Evolutionary conservation across 495 filamentous ascomycete genomes (phyloP).

Genomic region (Hypomontagnella monticulosa): DNA sequence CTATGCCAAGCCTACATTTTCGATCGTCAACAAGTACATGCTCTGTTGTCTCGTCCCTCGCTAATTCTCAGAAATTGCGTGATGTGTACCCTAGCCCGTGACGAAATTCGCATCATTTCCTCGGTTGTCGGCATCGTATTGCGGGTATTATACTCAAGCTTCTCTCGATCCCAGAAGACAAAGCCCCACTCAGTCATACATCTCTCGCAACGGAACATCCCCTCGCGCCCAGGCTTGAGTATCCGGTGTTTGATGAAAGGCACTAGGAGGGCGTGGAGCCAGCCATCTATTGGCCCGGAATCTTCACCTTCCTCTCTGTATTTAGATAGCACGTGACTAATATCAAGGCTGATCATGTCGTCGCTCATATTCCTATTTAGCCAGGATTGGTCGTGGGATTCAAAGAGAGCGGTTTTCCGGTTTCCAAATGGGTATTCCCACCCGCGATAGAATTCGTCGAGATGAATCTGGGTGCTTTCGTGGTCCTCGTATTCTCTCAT

Average conservation of each 20-base stretch:
- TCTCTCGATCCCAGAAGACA: slow-evolving; percentile 22
- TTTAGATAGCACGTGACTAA: background rate
- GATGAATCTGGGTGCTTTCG: background rate
- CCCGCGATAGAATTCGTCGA: background rate
- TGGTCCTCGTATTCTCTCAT: background rate
- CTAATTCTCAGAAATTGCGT: no score
- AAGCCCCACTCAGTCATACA: slow-evolving; percentile 10
- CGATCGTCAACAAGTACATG: no score
- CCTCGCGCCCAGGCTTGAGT: background rate
- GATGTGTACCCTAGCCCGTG: no score
- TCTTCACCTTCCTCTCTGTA: background rate
- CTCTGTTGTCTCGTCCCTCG: no score
- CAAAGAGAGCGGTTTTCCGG: background rate
- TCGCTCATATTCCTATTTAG: background rate
- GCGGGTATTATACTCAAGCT: background rate
- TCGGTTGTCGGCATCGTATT: background rate
- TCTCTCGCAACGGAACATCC: background rate
- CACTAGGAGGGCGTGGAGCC: background rate
- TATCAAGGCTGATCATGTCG: background rate
- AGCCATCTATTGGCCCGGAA: slow-evolving; percentile 12
- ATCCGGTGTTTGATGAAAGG: background rate
- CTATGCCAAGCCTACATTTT: no score
- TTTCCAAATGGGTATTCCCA: no score
- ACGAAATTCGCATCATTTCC: background rate
- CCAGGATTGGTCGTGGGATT: slow-evolving; percentile 4